These are phyloP conservation scores for Chaetomiaceae sp. DNA, from an alignment of 2,329 filamentous ascomycete species.

Conservation along the genomic window DNA sequence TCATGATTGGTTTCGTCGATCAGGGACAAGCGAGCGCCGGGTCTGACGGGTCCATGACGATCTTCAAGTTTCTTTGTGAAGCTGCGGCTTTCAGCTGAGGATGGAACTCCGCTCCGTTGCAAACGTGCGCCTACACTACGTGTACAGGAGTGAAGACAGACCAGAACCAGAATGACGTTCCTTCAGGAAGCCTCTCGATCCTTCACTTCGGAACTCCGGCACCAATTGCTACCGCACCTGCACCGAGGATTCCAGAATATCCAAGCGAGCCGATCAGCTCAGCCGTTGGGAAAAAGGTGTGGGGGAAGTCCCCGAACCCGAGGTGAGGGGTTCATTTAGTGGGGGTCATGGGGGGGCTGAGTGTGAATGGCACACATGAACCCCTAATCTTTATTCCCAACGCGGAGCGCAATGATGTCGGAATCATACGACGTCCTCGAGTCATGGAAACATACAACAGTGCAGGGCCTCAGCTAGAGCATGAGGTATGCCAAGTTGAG, in stretches of 20 bases:
- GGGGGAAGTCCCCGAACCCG: no score
- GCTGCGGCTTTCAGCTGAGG: no score
- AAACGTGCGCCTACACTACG: no score
- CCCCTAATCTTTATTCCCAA: not conserved
- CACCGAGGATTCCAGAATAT: not conserved
- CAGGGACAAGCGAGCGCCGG: not conserved
- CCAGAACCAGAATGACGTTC: no score
- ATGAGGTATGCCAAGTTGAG: no score
- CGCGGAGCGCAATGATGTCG: constrained; percentile 3
- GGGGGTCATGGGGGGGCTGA: not conserved
- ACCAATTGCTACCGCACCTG: not conserved
- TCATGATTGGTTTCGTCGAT: not conserved
- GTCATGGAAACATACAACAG: no score
- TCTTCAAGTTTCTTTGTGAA: not conserved
- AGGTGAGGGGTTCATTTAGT: not conserved
- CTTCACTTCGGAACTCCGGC: not conserved
- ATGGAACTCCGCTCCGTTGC: no score
- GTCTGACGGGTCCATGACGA: not conserved
- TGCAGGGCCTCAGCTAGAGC: no score
- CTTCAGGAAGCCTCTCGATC: no score
- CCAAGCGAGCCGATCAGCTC: no score
- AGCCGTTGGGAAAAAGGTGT: not conserved
- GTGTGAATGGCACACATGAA: no score
- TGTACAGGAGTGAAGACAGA: no score
- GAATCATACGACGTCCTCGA: constrained; percentile 7